Evolutionary conservation across 768 basidiomycete genomes (phyloP).

Genomic region (Steccherinum ochraceum): DNA sequence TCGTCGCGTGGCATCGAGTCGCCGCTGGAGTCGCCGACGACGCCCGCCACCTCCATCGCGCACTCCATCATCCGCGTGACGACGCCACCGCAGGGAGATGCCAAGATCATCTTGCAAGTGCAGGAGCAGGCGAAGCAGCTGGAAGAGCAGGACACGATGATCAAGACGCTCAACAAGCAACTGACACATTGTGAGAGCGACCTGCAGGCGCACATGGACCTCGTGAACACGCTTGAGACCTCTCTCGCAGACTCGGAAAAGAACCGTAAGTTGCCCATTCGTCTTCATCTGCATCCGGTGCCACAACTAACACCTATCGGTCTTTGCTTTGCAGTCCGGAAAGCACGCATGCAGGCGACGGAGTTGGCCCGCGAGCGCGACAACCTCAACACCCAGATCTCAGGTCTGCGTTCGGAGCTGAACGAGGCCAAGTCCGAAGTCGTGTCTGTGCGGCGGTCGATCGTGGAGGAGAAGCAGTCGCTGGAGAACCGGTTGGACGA

Average conservation of each 20-base stretch:
- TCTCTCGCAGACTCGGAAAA: slow-evolving; percentile 90
- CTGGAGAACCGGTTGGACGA: slow-evolving; percentile 79
- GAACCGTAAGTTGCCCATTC: slow-evolving; percentile 53
- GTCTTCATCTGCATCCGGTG: not conserved
- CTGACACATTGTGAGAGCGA: slow-evolving; percentile 90
- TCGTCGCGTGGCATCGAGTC: slow-evolving; percentile 62
- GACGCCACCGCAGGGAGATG: slow-evolving; percentile 36
- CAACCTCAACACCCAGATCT: slow-evolving; percentile 56
- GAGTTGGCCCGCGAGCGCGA: slow-evolving; percentile 87
- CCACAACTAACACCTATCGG: slow-evolving; percentile 3
- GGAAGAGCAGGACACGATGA: slow-evolving; percentile 85
- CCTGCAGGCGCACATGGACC: slow-evolving; percentile 86
- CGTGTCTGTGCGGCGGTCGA: slow-evolving; percentile 64
- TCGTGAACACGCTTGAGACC: slow-evolving; percentile 77
- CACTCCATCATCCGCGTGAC: slow-evolving; percentile 13
- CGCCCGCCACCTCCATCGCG: slow-evolving; percentile 42
- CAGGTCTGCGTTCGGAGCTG: slow-evolving; percentile 65
- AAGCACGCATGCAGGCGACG: slow-evolving; percentile 89
- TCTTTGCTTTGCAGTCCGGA: slow-evolving; percentile 55
- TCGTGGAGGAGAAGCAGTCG: slow-evolving; percentile 86
- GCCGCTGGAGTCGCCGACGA: slow-evolving; percentile 54
- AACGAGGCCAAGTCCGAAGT: slow-evolving; percentile 77
- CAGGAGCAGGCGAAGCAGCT: slow-evolving; percentile 73
- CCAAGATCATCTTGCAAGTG: slow-evolving; percentile 50
- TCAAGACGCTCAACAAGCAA: slow-evolving; percentile 91